phyloP scores from a whole-genome alignment of 371 early-diverging fungal species.

The Umbelopsis sp. region DNA sequence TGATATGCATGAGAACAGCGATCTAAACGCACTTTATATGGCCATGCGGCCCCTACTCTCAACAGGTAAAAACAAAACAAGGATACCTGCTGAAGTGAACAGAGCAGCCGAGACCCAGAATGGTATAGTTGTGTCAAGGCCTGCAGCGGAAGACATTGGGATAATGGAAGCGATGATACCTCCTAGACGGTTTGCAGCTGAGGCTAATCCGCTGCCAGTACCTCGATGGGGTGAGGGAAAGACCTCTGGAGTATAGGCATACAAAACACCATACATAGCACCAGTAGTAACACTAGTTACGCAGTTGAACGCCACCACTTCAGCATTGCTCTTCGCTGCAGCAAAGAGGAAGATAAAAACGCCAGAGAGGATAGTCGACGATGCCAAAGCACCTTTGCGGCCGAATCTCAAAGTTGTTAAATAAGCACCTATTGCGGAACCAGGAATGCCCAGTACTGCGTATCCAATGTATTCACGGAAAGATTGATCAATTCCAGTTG shows the following conservation, averaged over 20 bases:
- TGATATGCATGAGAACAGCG: neutral
- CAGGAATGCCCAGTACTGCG: constrained; percentile 18
- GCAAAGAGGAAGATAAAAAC: constrained; percentile 11
- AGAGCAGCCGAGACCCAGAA: constrained; percentile 59
- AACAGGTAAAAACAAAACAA: constrained; percentile 60
- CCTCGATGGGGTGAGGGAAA: constrained; percentile 67
- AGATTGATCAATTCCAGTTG: constrained; percentile 9
- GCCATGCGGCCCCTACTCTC: constrained; percentile 49
- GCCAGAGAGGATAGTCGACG: neutral
- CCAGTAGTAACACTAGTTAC: constrained; percentile 50
- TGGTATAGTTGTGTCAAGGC: constrained; percentile 49
- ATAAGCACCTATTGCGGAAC: constrained; percentile 14
- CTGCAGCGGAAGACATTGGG: constrained; percentile 45
- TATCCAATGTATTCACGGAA: constrained; percentile 17
- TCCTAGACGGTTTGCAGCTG: constrained; percentile 64
- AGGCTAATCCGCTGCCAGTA: constrained; percentile 70
- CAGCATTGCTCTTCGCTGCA: neutral
- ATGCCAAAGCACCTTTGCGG: constrained; percentile 1
- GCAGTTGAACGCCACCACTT: constrained; percentile 13
- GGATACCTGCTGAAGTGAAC: constrained; percentile 48
- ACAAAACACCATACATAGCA: constrained; percentile 72
- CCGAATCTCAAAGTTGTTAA: neutral
- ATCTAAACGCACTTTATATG: neutral
- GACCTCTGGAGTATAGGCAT: constrained; percentile 77
- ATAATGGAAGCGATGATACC: constrained; percentile 70